phyloP scores from a whole-genome alignment of 2,329 filamentous ascomycete genomes.

The Xylaria sp. region DNA sequence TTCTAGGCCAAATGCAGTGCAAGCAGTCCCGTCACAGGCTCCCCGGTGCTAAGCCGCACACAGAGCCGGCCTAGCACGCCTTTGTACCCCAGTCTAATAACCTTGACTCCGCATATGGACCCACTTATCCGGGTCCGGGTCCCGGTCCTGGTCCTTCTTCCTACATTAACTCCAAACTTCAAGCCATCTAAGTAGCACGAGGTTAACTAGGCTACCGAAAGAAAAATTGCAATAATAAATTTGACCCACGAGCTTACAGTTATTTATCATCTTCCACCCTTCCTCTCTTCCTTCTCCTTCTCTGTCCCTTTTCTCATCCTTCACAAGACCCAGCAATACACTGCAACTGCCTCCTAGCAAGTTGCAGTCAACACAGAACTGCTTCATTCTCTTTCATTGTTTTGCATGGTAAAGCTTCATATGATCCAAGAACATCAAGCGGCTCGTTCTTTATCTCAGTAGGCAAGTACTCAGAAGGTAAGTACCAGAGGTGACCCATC shows the following conservation, averaged over 20 bases:
- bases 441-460: neutral
- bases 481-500: neutral
- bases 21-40: neutral
- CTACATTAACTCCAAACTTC: neutral
- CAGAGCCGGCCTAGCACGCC: neutral
- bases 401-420: neutral
- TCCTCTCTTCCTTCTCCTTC: neutral
- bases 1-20: neutral
- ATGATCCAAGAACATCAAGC: neutral
- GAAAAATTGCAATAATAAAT: neutral
- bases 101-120: neutral
- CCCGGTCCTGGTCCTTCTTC: neutral
- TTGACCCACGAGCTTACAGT: neutral
- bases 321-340: neutral
- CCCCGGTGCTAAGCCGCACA: neutral
- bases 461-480: neutral
- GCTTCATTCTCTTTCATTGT: neutral
- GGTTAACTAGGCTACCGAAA: neutral
- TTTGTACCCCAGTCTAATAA: neutral
- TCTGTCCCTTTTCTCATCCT: neutral
- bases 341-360: neutral
- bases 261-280: neutral
- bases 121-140: conserved; percentile 2
- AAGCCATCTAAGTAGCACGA: neutral
- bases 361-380: neutral